phyloP scores from a whole-genome alignment of 768 basidiomycete species.

The Rhodocollybia butyracea region DNA sequence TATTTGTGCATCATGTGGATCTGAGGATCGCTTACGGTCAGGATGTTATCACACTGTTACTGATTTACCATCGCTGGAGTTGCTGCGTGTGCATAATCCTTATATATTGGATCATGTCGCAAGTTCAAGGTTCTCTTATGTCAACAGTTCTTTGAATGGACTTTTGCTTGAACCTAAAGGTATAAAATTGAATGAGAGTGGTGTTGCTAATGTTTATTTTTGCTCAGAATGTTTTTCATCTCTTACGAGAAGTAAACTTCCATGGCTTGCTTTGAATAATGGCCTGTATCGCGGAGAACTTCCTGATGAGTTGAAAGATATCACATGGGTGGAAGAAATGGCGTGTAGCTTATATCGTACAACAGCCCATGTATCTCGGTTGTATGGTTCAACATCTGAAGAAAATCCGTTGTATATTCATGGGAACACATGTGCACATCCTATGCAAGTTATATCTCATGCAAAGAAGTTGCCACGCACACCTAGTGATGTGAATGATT shows the following conservation, averaged over 20 bases:
- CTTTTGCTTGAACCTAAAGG: background rate
- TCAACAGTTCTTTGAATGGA: background rate
- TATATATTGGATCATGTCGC: background rate
- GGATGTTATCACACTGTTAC: background rate
- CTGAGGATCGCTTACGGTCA: background rate
- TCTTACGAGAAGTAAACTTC: background rate
- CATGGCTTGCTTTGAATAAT: background rate
- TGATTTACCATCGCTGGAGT: background rate
- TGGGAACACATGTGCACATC: slow-evolving; percentile 2
- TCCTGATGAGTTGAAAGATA: background rate
- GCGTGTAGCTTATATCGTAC: background rate
- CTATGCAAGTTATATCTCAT: background rate
- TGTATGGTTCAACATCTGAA: background rate
- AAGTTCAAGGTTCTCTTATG: background rate
- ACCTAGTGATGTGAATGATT: background rate
- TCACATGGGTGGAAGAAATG: background rate
- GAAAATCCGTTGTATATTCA: background rate
- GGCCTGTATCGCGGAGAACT: background rate
- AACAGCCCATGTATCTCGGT: background rate
- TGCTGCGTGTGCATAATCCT: background rate
- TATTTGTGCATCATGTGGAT: background rate
- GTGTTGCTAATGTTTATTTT: background rate
- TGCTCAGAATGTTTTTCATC: background rate
- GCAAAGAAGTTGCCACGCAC: background rate
- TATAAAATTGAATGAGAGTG: background rate